Evolutionary conservation across 208 protist species (phyloP).

Genomic region (Porcisia hertigi): DNA sequence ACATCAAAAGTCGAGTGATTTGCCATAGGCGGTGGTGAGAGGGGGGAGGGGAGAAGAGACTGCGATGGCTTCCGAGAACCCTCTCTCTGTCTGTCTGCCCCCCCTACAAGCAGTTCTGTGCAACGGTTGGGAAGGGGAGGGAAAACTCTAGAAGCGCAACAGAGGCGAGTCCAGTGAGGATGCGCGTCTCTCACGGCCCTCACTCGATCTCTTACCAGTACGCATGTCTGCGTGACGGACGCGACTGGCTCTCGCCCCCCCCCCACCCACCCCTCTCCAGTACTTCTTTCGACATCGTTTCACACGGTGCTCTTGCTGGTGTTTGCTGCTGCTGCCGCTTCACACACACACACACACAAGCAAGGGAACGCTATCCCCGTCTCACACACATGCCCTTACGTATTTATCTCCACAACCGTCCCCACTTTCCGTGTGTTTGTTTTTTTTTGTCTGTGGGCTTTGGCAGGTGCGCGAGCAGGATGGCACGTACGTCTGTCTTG

Average conservation of each 20-base stretch:
- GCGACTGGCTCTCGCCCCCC: not conserved
- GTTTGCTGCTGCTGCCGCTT: too few relatives aligned
- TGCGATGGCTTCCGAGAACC: not conserved
- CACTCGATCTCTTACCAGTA: not conserved
- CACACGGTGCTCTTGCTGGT: not conserved
- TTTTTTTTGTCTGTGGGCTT: too few relatives aligned
- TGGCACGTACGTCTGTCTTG: not conserved
- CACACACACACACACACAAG: slow-evolving; percentile 6
- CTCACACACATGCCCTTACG: too few relatives aligned
- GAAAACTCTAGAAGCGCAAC: not conserved
- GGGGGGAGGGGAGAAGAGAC: not conserved
- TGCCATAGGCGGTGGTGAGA: not conserved
- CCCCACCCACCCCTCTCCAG: not conserved
- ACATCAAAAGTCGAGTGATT: too few relatives aligned
- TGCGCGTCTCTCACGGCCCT: not conserved
- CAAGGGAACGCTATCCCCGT: not conserved
- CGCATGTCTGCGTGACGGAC: not conserved
- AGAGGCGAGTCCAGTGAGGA: not conserved
- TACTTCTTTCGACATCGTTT: too few relatives aligned
- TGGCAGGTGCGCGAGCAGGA: too few relatives aligned
- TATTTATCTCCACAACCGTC: too few relatives aligned
- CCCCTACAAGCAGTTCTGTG: not conserved
- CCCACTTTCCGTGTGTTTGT: too few relatives aligned
- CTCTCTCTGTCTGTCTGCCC: not conserved
- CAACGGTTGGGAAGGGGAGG: not conserved